These are phyloP conservation scores for Scheffersomyces quercinus DNA, from an alignment of 1,139 yeast genomes.

Conservation along the genomic window DNA sequence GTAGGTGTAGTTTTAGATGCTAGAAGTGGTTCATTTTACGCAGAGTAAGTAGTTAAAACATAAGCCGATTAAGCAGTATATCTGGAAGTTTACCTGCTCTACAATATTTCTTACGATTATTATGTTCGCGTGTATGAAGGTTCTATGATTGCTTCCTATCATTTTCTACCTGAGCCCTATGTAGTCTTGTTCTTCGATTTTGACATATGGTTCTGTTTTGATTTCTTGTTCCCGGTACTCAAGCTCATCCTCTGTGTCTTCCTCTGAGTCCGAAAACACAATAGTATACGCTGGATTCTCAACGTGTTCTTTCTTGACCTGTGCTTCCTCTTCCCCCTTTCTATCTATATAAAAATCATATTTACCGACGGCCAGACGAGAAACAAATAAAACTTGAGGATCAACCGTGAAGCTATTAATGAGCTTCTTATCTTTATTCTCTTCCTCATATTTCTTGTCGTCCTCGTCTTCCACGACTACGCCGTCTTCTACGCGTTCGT, in stretches of 20 bases:
- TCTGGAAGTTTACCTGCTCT: no score
- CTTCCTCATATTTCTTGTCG: constrained; percentile 12
- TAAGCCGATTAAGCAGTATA: no score
- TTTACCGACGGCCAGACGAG: constrained; percentile 20
- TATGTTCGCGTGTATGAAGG: no score
- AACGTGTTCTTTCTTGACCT: neutral
- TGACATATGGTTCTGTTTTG: no score
- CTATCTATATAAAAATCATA: constrained; percentile 32
- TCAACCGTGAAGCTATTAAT: constrained; percentile 39
- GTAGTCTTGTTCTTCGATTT: no score
- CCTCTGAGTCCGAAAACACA: constrained; percentile 21
- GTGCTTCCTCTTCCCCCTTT: constrained; percentile 3
- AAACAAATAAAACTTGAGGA: constrained; percentile 25
- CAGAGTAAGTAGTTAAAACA: no score
- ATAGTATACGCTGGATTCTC: constrained; percentile 19
- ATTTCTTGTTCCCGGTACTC: no score
- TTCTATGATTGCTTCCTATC: no score
- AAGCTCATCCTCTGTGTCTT: constrained; percentile 6
- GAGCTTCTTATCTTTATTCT: constrained; percentile 16
- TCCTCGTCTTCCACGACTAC: constrained; percentile 34
- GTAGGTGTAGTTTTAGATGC: no score
- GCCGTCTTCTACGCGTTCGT: constrained; percentile 19
- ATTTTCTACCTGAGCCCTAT: no score
- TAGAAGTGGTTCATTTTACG: no score
- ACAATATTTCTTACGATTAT: no score